Base-by-base conservation (phyloP, 2,329 filamentous ascomycete species). In the Albifimbria verrucaria region DNA sequence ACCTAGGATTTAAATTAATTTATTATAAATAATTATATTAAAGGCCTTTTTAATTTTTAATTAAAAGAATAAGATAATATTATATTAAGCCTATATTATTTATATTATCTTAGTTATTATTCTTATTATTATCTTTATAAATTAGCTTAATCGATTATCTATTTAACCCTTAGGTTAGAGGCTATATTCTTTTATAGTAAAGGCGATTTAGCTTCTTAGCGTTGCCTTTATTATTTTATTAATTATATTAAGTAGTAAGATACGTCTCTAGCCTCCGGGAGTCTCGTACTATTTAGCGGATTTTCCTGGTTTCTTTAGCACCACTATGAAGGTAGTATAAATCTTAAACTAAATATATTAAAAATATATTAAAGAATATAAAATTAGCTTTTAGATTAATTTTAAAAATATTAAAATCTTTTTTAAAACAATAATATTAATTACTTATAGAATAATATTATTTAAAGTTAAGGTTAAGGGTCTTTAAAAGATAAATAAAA, bases 401-500 rank as follows among this genome's bases (percentile, higher is more conserved):
- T 42, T 50, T 22, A 42, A 41, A 41, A 42, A 21, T 50, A 41
- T 41, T 42, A 44, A 45, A 7, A n/a, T 17, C n/a, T 43, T n/a
- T 43, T 21, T 43, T 10, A n/a, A 43, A 10, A 43, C 18, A n/a
- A 43, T 20, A 47, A 22, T 22, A 47, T 47, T 47, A 21, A 47
- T 22, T 47, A 47, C 15, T 47, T 21, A 18, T 47, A 49, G 18
- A 49, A 49, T 18, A 36, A 49, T 36, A 49, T 32, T n/a, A n/a
- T 18, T 49, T 36, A 32, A 20, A 36, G 7, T 49, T 41, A 41
- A 43, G 21, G 18, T 41, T 41, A 4, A 32, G 7, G 15, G 15
- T 32, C 15, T 32, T 32, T 32, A 32, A 32, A 32, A 32, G 15
- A 9, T 32, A 32, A 32, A 32, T 32, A 32, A 32, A 32, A 32